Percentiles rank a stretch among this genome's conserved stretches.
Evolutionary conservation across 2,329 filamentous ascomycete species (phyloP).

Genomic region (Cercospora citrullina): DNA sequence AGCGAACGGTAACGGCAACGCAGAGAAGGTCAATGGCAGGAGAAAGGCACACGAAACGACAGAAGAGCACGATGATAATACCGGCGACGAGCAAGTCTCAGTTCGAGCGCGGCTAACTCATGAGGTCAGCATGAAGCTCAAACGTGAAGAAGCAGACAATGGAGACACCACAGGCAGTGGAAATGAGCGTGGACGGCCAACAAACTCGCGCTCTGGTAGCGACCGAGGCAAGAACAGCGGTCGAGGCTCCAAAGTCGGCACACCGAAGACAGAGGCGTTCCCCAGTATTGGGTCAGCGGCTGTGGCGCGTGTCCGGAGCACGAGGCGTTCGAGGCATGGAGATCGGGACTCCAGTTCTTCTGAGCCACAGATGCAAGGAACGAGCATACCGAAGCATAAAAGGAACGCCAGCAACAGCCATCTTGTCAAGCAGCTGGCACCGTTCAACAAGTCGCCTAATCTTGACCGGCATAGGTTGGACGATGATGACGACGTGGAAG

Average conservation of each 20-base stretch:
- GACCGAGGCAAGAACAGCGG: conserved; percentile 40
- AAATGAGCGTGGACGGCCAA: conserved; percentile 20
- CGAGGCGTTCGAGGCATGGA: conserved; percentile 40
- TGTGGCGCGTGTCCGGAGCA: conserved; percentile 47
- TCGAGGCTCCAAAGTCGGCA: conserved; percentile 50
- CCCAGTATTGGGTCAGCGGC: conserved; percentile 38
- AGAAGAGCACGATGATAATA: conserved; percentile 27
- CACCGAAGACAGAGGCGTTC: conserved; percentile 48
- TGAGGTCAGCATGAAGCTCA: conserved; percentile 42
- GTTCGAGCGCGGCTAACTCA: conserved; percentile 12
- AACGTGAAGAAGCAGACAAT: conserved; percentile 51
- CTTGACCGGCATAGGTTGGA: conserved; percentile 35
- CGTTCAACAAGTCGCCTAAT: conserved; percentile 42
- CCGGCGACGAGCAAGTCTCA: conserved; percentile 23
- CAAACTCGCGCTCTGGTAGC: conserved; percentile 31
- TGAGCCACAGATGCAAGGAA: conserved; percentile 37
- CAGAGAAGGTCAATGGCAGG: conserved; percentile 31
- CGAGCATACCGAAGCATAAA: conserved; percentile 34
- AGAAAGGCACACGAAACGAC: conserved; percentile 26
- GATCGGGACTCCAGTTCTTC: conserved; percentile 32
- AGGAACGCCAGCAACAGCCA: conserved; percentile 38
- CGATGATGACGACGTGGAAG: conserved; percentile 40
- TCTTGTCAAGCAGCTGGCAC: conserved; percentile 42
- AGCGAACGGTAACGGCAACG: conserved; percentile 29
- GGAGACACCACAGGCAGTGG: conserved; percentile 26